A percentile compares a stretch with the other conserved stretches of the same genome.
Conservation (phyloP, 164 flowering plant species). For the Tinospora cordifolia region DNA sequence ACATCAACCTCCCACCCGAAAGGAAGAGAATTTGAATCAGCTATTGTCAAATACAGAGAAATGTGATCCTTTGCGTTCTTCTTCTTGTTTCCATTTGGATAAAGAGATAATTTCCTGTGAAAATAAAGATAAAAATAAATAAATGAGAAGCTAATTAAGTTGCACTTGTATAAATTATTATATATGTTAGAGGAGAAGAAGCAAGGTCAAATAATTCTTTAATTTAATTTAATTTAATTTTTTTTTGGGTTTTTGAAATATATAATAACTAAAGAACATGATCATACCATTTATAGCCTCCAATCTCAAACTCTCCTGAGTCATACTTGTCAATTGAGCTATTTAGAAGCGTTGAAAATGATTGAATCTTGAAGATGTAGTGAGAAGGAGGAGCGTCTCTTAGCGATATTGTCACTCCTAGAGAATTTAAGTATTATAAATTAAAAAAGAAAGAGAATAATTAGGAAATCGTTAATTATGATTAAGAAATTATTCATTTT, state of each 20-base stretch:
- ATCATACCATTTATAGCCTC: conserved; percentile 50
- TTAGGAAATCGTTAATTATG: too few relatives aligned
- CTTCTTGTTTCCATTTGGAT: background rate
- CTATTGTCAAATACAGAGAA: background rate
- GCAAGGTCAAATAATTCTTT: too few relatives aligned
- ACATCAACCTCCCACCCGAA: background rate
- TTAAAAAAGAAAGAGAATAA: too few relatives aligned
- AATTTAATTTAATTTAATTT: too few relatives aligned
- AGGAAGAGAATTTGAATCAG: background rate
- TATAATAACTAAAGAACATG: background rate
- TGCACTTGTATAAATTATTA: too few relatives aligned
- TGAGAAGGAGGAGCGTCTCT: conserved; percentile 42
- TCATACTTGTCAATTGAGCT: conserved; percentile 28
- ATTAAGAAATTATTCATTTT: too few relatives aligned
- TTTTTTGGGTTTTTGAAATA: too few relatives aligned
- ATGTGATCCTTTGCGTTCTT: background rate
- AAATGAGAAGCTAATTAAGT: too few relatives aligned
- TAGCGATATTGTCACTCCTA: conserved; percentile 9
- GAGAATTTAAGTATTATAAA: background rate
- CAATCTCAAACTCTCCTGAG: conserved; percentile 35
- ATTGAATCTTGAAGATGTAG: conserved; percentile 30
- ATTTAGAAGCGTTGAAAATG: conserved; percentile 28
- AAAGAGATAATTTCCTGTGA: background rate
- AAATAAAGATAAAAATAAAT: background rate
- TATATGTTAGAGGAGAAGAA: too few relatives aligned